Conservation (phyloP, 495 filamentous ascomycete species). For the Usnea hakonensis region DNA sequence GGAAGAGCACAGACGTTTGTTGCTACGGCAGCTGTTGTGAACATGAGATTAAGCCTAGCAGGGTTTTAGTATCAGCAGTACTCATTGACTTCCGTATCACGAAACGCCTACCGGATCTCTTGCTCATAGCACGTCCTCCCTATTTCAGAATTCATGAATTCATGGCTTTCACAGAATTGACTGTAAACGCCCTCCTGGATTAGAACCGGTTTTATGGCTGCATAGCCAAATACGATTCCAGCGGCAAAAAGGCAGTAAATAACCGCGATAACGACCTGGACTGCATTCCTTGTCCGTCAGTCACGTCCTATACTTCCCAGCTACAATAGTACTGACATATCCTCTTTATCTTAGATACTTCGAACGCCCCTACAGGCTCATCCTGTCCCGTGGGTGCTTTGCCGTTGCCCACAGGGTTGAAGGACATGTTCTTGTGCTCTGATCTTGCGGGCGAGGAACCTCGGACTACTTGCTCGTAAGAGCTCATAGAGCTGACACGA, state of each 20-base stretch:
- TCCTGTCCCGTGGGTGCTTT: slow-evolving; percentile 18
- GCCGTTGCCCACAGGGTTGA: slow-evolving; percentile 21
- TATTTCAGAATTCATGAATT: slow-evolving; percentile 30
- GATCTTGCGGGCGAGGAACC: slow-evolving; percentile 24
- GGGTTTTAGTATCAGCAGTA: slow-evolving; percentile 2
- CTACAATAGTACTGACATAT: slow-evolving; percentile 32
- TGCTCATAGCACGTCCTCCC: slow-evolving; percentile 54
- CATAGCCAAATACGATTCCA: slow-evolving; percentile 67
- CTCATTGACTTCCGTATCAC: neutral
- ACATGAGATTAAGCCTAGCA: slow-evolving; percentile 57
- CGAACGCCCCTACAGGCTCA: slow-evolving; percentile 39
- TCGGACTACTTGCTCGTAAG: slow-evolving; percentile 25
- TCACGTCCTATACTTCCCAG: neutral
- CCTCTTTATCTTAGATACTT: slow-evolving; percentile 46
- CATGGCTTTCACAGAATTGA: slow-evolving; percentile 43
- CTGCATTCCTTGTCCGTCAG: slow-evolving; percentile 27
- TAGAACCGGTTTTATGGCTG: slow-evolving; percentile 63
- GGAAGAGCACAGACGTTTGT: slow-evolving; percentile 61
- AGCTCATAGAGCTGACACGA: slow-evolving; percentile 25
- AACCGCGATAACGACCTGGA: slow-evolving; percentile 51
- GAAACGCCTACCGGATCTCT: slow-evolving; percentile 46
- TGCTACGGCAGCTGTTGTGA: slow-evolving; percentile 58
- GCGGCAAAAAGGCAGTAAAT: slow-evolving; percentile 58
- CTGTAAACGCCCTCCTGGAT: slow-evolving; percentile 59
- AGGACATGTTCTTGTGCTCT: slow-evolving; percentile 25